Conservation (phyloP, 2,329 filamentous ascomycete genomes). For the Podosphaera leucotricha region DNA sequence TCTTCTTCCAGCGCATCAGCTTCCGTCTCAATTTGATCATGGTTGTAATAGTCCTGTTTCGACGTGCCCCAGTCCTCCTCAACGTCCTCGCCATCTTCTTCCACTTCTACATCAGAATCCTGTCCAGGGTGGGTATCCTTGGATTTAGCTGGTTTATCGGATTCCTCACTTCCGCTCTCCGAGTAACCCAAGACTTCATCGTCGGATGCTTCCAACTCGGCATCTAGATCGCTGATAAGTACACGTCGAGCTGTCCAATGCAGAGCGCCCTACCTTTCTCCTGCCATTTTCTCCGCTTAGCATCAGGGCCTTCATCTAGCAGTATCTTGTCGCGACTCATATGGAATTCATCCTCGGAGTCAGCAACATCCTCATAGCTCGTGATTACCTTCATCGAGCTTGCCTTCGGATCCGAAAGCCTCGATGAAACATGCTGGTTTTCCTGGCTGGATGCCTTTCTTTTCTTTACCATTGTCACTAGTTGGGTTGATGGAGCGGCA, state of each 20-base stretch:
- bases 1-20: constrained; percentile 71
- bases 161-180: constrained; percentile 22
- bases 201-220: constrained; percentile 33
- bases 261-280: constrained; percentile 35
- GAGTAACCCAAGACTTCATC: constrained; percentile 33
- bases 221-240: constrained; percentile 17
- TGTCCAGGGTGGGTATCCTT: constrained; percentile 16
- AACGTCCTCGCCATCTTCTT: constrained; percentile 30
- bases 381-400: constrained; percentile 10
- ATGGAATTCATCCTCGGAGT: constrained; percentile 88
- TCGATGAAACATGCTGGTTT: background rate
- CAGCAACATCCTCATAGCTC: constrained; percentile 64
- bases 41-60: constrained; percentile 80
- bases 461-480: constrained; percentile 9
- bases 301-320: constrained; percentile 56
- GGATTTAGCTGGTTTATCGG: constrained; percentile 20
- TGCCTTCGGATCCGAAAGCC: constrained; percentile 6
- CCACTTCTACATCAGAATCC: constrained; percentile 25
- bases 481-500: background rate
- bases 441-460: constrained; percentile 6
- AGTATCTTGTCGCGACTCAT: constrained; percentile 66
- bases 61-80: constrained; percentile 67
- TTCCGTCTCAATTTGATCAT: constrained; percentile 45
- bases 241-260: background rate
- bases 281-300: constrained; percentile 50